Base-by-base conservation (phyloP, 441 rosid genomes). In the Adansonia grandidieri region DNA sequence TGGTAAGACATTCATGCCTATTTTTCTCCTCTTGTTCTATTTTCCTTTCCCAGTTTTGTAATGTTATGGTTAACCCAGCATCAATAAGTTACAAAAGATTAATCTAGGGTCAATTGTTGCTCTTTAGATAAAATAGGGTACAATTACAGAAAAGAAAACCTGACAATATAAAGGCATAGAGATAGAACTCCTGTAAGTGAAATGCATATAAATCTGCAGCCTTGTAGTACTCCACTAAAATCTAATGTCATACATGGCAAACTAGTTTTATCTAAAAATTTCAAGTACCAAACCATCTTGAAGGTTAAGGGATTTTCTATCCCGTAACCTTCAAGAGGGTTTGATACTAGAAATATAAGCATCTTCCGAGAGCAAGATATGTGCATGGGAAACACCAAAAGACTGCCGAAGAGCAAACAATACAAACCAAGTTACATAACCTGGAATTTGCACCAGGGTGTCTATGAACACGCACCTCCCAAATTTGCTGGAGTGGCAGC, bases 401-500 rank as follows among this genome's bases (percentile, higher is more conserved):
- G 64, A 69, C 76, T 78, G 73, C 75, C 44, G 45, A 63, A 50
- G 47, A 74, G 71, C 8, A 67, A 63, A 50, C 51, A 77, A 71
- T 6, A 62, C 6, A 82, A 74, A 76, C 76, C 48, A 77, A 79
- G 80, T 48, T 65, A 79, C 40, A 82, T 75, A 76, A 82, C 81
- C 85, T 73, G 83, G 75, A 86, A 85, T 42, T 82, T 77, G 76
- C 71, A 88, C 56, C 48, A 48, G 50, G 80, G 72, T 76, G 71
- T 71, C 83, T 79, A 85, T n/a, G 57, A 78, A 80, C 77, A 88
- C 93, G 9, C 81, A 93, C 98, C 98, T 82, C 91, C 87, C 90
- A 92, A 84, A 79, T 95, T 95, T 77, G 82, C 74, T 28, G 97
- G 93, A 82, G 79, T 84, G 76, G 97, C 94, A 69, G 91, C 94